A percentile compares a stretch with the other conserved stretches of the same genome.
phyloP scores from a whole-genome alignment of 2,329 filamentous ascomycete genomes.

The Corinectria fuckeliana region DNA sequence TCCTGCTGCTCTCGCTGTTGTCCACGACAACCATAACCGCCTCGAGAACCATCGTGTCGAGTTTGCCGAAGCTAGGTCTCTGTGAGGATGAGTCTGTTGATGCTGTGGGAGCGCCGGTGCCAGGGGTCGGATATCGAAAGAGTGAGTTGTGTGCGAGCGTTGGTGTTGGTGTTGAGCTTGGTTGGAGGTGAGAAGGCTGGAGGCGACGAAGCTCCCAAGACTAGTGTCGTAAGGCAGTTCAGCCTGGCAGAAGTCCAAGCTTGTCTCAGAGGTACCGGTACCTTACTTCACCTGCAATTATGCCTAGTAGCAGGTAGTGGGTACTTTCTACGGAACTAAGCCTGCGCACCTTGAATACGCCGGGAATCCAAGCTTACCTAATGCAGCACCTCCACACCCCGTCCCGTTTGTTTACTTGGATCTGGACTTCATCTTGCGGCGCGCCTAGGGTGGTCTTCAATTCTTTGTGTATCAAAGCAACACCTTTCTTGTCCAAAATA shows the following conservation, averaged over 20 bases:
- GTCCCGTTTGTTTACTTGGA: slow-evolving; percentile 40
- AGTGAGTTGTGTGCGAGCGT: slow-evolving; percentile 1
- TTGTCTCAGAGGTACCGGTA: slow-evolving; percentile 34
- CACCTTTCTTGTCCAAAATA: slow-evolving; percentile 7
- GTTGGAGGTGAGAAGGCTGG: slow-evolving; percentile 39
- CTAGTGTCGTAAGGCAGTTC: slow-evolving; percentile 54
- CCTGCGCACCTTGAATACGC: slow-evolving; percentile 27
- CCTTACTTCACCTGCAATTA: not conserved
- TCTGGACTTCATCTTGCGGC: slow-evolving; percentile 30
- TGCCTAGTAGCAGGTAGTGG: slow-evolving; percentile 13
- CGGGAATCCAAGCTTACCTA: slow-evolving; percentile 38
- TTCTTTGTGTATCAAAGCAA: slow-evolving; percentile 22
- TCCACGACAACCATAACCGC: slow-evolving; percentile 99
- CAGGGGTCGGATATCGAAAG: slow-evolving; percentile 4
- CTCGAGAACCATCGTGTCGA: slow-evolving; percentile 91
- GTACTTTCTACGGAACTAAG: slow-evolving; percentile 18
- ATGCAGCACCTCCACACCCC: slow-evolving; percentile 13
- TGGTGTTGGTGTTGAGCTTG: slow-evolving; percentile 29
- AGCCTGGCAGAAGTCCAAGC: slow-evolving; percentile 48
- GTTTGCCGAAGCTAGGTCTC: slow-evolving; percentile 26
- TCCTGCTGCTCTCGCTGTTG: slow-evolving; percentile 98
- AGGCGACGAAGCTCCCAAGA: slow-evolving; percentile 28
- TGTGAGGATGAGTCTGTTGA: slow-evolving; percentile 2
- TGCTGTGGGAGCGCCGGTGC: slow-evolving; percentile 6
- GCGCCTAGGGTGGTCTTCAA: slow-evolving; percentile 31